phyloP scores from a whole-genome alignment of 495 filamentous ascomycete species.

The Annulohypoxylon nitens region DNA sequence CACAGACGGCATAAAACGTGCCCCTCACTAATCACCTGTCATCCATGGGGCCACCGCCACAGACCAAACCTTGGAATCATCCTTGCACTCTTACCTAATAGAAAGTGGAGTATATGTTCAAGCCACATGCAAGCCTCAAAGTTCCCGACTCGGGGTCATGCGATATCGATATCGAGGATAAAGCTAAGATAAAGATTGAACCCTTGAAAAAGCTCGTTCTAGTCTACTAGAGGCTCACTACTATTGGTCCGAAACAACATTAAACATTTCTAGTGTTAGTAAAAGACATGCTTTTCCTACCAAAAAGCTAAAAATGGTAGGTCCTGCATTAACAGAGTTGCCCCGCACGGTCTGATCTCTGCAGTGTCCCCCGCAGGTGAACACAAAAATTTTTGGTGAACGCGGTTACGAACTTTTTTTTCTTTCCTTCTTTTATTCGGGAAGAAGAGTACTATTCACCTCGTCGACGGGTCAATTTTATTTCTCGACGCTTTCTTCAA shows the following conservation, averaged over 20 bases:
- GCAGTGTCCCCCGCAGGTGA: constrained; percentile 38
- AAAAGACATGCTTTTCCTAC: not conserved
- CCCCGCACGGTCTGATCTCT: constrained; percentile 29
- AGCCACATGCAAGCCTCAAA: not conserved
- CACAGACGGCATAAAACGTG: not conserved
- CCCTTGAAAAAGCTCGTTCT: not conserved
- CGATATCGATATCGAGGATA: not conserved
- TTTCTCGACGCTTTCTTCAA: constrained; percentile 56
- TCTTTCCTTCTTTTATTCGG: constrained; percentile 66
- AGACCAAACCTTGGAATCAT: constrained; percentile 6
- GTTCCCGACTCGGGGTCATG: not conserved
- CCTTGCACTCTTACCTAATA: not conserved
- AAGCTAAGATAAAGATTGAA: constrained; percentile 1
- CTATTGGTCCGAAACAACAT: not conserved
- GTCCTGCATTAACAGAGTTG: constrained; percentile 11
- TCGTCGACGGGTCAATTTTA: constrained; percentile 62
- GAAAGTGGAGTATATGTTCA: not conserved
- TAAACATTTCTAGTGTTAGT: constrained; percentile 3
- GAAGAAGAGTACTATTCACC: constrained; percentile 68
- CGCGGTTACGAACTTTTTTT: constrained; percentile 57
- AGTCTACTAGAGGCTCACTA: not conserved
- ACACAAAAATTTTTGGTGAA: constrained; percentile 16
- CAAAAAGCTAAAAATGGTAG: not conserved
- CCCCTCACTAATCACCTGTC: constrained; percentile 37
- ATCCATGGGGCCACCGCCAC: constrained; percentile 1